Conservation (phyloP, 768 basidiomycete genomes). For the Mycena epipterygia region DNA sequence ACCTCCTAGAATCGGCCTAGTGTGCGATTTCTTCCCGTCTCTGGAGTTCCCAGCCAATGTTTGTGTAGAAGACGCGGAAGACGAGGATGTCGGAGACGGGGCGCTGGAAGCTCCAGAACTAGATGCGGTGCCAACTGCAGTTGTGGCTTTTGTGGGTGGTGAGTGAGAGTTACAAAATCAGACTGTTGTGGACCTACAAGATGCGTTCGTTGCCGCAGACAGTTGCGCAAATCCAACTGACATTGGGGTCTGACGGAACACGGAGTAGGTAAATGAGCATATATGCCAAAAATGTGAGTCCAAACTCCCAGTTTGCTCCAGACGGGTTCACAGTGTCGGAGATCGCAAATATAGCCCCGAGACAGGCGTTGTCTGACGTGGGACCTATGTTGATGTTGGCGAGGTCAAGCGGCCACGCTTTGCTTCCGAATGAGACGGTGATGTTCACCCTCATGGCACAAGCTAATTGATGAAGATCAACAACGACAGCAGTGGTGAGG, state of each 20-base stretch:
- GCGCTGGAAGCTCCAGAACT: too few relatives aligned
- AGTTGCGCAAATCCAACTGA: neutral
- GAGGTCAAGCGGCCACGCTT: neutral
- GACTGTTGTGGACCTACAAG: too few relatives aligned
- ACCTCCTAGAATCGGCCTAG: too few relatives aligned
- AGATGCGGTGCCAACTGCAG: too few relatives aligned
- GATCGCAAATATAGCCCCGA: neutral
- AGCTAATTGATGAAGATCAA: too few relatives aligned
- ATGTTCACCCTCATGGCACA: neutral
- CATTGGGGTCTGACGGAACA: neutral
- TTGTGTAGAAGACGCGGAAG: too few relatives aligned
- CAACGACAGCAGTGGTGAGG: neutral
- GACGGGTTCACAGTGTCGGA: neutral
- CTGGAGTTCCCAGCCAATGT: too few relatives aligned
- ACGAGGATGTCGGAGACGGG: too few relatives aligned
- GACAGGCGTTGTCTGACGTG: neutral
- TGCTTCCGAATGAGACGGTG: neutral
- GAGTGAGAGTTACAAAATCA: too few relatives aligned
- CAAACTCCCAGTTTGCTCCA: neutral
- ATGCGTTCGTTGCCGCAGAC: neutral
- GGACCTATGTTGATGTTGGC: neutral
- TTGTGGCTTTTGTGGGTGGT: too few relatives aligned
- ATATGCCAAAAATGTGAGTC: neutral
- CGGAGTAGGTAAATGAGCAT: neutral
- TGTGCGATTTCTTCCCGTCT: too few relatives aligned